Evolutionary conservation across 2,329 filamentous ascomycete genomes (phyloP).

Genomic region (Nannizzia gypsea): DNA sequence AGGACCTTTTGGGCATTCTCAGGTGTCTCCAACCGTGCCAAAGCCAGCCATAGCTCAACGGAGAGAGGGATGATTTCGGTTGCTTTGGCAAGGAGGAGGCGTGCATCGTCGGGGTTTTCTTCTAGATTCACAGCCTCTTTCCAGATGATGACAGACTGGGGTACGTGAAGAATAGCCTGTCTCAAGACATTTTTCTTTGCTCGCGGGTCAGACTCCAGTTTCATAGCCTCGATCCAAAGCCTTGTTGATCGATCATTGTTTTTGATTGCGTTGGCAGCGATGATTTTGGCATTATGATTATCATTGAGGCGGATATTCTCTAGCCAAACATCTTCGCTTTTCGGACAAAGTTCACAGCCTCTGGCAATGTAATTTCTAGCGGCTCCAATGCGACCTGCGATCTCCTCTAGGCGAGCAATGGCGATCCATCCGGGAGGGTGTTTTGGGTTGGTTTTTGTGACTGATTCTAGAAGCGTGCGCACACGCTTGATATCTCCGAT

Average conservation of each 20-base stretch:
- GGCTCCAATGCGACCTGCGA: constrained; percentile 81
- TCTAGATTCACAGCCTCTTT: constrained; percentile 94
- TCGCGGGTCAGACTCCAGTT: constrained; percentile 66
- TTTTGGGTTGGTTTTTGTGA: constrained; percentile 91
- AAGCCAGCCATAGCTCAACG: constrained; percentile 86
- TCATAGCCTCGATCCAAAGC: constrained; percentile 93
- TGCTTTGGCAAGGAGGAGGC: constrained; percentile 80
- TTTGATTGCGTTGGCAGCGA: constrained; percentile 85
- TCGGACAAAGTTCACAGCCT: constrained; percentile 82
- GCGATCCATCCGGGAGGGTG: constrained; percentile 96
- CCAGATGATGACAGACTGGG: constrained; percentile 93
- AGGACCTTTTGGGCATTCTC: constrained; percentile 90
- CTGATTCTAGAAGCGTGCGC: constrained; percentile 81
- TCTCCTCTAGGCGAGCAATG: constrained; percentile 78
- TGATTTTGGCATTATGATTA: constrained; percentile 84
- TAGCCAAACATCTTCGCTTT: constrained; percentile 89
- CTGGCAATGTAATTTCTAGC: constrained; percentile 78
- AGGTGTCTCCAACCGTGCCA: constrained; percentile 77
- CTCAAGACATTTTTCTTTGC: constrained; percentile 89
- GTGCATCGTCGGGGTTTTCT: constrained; percentile 77
- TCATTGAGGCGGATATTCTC: constrained; percentile 93
- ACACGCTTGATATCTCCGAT: constrained; percentile 94
- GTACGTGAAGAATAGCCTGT: constrained; percentile 82
- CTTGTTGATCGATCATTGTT: constrained; percentile 78
- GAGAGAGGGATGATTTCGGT: constrained; percentile 90